Base-by-base conservation (phyloP, 192 early-diverging fungal genomes). In the Backusella parvicylindrica region DNA sequence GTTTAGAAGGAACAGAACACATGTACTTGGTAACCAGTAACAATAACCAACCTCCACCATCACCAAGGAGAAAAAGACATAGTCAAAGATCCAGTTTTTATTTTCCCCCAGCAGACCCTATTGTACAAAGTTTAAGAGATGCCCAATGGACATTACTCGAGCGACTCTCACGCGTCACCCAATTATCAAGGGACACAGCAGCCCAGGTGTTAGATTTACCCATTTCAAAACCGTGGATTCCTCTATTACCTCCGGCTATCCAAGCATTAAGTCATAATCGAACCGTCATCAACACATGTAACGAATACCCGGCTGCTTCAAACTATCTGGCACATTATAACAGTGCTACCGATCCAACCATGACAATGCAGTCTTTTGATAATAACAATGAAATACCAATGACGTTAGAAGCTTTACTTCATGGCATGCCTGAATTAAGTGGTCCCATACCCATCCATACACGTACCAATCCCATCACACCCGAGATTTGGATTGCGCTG, bases 91-190 rank as follows among this genome's bases (percentile, higher is more conserved):
- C 41, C 8, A 43, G 41, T 43, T 43, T 9, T 38, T 9, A 38
- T 38, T 11, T 3, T 15, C 53, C 12, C 15, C 68, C 49, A 30
- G 15, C n/a, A 12, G 69, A 74, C 6, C 73, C 69, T 23, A 12
- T 72, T 21, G 26, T 72, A 0, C 23, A 75, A 2, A 30, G 56
- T n/a, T 12, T 80, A 2, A 26, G 66, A 71, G 88, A 90, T 69
- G 82, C 89, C 53, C 78, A 84, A n/a, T 94, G 92, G 92, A 88
- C 83, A 33, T 84, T 94, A 41, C 79, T 94, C 38, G 93, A 94
- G 76, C 76, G 86, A 31, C 88, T 94, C 56, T 92, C 93, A 0
- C 89, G 87, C 11, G 89, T 94, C 9, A 91, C 93, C 7, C 81
- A 88, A 18, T 84, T 88, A 31, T 87, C 91, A 32, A 81, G 88